phyloP scores from a whole-genome alignment of 257 asterid species.

The Anisodus acutangulus region DNA sequence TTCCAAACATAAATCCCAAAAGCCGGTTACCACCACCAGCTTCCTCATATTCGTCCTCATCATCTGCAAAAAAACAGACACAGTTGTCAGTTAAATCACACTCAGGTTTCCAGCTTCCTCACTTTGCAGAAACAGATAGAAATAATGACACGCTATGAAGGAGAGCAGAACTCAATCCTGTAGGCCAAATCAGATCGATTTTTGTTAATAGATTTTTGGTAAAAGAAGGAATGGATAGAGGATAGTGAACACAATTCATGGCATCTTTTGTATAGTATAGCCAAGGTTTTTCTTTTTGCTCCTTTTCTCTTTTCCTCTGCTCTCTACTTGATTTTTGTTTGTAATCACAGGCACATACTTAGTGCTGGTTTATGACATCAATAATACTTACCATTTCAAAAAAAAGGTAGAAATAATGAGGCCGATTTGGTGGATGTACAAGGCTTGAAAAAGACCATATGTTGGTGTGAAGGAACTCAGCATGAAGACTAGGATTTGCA shows the following conservation, averaged over 20 bases:
- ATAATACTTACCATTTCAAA: neutral
- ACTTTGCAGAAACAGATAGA: slow-evolving; percentile 26
- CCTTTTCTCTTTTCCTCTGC: neutral
- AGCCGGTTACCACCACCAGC: slow-evolving; percentile 80
- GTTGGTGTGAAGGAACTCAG: neutral
- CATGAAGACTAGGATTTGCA: neutral
- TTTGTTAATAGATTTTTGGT: neutral
- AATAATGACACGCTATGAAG: slow-evolving; percentile 26
- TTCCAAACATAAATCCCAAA: slow-evolving; percentile 96
- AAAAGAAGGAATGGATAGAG: neutral
- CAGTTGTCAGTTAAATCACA: slow-evolving; percentile 25
- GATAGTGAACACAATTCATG: neutral
- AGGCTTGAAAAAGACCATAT: slow-evolving; percentile 19
- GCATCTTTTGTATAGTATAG: neutral
- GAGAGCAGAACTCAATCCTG: neutral
- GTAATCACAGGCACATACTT: neutral
- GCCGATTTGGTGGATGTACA: neutral
- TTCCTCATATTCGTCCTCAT: slow-evolving; percentile 91
- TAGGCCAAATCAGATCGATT: neutral
- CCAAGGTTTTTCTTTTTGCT: neutral
- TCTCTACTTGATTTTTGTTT: slow-evolving; percentile 2
- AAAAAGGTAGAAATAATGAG: neutral
- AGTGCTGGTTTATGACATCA: neutral
- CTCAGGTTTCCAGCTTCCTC: neutral
- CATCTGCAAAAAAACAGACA: slow-evolving; percentile 59